phyloP scores from a whole-genome alignment of 805 yeast genomes.

The Wickerhamiella brachini region DNA sequence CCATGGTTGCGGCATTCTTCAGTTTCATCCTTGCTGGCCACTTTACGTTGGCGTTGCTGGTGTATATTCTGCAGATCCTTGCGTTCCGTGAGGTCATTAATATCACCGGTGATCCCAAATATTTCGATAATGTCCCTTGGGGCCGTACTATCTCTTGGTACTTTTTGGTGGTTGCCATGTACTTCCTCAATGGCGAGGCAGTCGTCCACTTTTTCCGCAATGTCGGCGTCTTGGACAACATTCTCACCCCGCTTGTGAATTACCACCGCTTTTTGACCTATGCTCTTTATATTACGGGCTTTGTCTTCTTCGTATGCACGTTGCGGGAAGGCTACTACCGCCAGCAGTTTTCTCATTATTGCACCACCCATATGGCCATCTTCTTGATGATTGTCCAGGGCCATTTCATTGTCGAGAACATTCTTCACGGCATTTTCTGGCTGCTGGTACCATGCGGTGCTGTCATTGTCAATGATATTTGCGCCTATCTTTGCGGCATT shows the following conservation, averaged over 20 bases:
- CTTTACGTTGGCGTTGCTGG: constrained; percentile 58
- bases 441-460: constrained; percentile 80
- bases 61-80: constrained; percentile 59
- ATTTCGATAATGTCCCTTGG: constrained; percentile 69
- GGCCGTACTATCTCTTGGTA: constrained; percentile 87
- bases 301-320: constrained; percentile 79
- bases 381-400: constrained; percentile 86
- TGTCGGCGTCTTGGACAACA: constrained; percentile 36
- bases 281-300: constrained; percentile 71
- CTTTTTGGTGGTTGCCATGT: constrained; percentile 72
- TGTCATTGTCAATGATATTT: constrained; percentile 88
- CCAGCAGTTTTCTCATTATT: constrained; percentile 88
- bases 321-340: constrained; percentile 77
- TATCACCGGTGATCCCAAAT: constrained; percentile 69
- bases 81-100: constrained; percentile 86
- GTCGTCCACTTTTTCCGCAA: constrained; percentile 53
- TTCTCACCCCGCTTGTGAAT: constrained; percentile 44
- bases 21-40: constrained; percentile 71
- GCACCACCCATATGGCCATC: constrained; percentile 88
- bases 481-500: constrained; percentile 94
- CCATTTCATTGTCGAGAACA: constrained; percentile 79
- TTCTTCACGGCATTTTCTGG: constrained; percentile 87
- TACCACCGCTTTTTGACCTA: constrained; percentile 81
- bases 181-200: constrained; percentile 78
- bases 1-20: constrained; percentile 71